Evolutionary conservation across 352 stramenopile genomes (phyloP).

Genomic region (Phytopythium montanum): DNA sequence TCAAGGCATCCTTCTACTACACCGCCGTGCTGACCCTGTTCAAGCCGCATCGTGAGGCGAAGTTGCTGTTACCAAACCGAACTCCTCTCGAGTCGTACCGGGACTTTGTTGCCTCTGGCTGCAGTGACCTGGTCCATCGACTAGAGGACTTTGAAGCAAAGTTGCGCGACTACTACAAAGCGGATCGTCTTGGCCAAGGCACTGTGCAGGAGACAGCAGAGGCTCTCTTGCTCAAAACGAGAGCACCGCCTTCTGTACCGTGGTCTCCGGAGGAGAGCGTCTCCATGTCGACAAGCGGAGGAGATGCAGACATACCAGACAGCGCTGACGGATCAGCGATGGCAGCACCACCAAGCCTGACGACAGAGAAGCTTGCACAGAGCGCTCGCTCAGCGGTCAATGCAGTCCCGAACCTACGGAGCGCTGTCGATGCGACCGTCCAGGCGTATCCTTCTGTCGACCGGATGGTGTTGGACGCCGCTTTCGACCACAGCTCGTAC

Average conservation of each 20-base stretch:
- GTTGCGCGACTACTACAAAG: slow-evolving; percentile 12
- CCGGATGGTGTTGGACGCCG: no score
- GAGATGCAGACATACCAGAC: no score
- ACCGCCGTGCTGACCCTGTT: slow-evolving; percentile 6
- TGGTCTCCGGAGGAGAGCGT: not conserved
- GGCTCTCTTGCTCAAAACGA: slow-evolving; percentile 6
- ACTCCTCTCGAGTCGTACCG: not conserved
- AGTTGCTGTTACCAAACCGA: not conserved
- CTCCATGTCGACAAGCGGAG: no score
- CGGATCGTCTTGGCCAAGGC: not conserved
- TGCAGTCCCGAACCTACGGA: no score
- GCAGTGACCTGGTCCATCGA: not conserved
- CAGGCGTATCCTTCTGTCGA: no score
- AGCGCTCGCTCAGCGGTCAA: no score
- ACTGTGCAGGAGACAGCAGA: not conserved
- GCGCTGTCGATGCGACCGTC: no score
- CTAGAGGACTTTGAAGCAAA: not conserved
- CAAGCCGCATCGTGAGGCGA: slow-evolving; percentile 11
- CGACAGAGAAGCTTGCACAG: no score
- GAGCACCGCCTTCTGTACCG: not conserved
- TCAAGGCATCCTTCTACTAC: slow-evolving; percentile 11
- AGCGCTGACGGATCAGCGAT: no score
- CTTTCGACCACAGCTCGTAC: not conserved
- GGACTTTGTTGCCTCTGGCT: not conserved
- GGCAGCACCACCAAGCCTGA: no score